These are phyloP conservation scores for Alternaria sp. DNA, from an alignment of 2,329 filamentous ascomycete genomes.

Conservation along the genomic window DNA sequence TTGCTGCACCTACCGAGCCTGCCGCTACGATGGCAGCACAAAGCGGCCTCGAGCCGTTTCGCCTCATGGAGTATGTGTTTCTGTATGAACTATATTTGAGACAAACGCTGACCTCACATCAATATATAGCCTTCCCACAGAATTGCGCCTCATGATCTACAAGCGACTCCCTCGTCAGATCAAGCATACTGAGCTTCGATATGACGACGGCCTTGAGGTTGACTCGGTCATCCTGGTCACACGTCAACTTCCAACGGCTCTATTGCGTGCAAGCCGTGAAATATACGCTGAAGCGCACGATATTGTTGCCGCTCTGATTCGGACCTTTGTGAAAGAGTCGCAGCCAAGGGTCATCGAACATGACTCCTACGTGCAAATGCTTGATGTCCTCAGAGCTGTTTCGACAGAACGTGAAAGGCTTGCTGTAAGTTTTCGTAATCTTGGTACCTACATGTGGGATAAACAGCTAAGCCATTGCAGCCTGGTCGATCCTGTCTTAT, in stretches of 20 bases:
- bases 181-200: neutral
- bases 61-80: neutral
- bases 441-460: neutral
- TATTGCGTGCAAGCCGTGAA: neutral
- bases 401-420: neutral
- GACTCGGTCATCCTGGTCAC: neutral
- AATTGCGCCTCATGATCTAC: neutral
- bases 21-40: neutral
- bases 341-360: neutral
- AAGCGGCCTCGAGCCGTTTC: neutral
- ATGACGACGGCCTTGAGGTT: no score
- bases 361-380: neutral
- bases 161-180: neutral
- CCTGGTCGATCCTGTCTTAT: neutral
- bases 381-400: neutral
- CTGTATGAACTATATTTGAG: neutral
- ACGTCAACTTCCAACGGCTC: neutral
- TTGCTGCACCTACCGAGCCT: neutral
- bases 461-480: neutral
- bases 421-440: neutral
- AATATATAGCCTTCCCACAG: neutral
- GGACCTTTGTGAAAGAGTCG: neutral
- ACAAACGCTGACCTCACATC: neutral
- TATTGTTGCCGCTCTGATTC: neutral
- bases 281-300: neutral